Evolutionary conservation across 805 yeast genomes (phyloP), one percentile per base, ranked within the genome.

Genomic region (Isabelozyma heimii): DNA sequence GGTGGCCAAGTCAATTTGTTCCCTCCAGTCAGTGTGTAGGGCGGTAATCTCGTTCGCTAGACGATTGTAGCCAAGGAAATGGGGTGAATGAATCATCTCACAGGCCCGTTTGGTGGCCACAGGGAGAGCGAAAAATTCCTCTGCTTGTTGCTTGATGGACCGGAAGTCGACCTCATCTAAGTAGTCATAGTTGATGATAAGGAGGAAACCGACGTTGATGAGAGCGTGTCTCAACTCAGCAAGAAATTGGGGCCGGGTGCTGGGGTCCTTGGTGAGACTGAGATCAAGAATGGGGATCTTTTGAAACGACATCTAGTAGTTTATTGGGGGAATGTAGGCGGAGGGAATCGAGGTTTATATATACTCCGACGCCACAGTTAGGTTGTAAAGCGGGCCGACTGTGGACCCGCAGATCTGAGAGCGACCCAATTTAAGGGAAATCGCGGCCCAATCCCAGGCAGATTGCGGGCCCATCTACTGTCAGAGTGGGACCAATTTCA

Each of bases 31-130:
- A 3, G 78, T 70, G 24, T 67, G 66, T 17, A 67, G 66, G 10
- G 82, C 81, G 0, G 87, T 82, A 45, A 79, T 75, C 56, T 82
- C 87, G 49, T 81, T 79, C 6, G 84, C 86, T 20, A 82, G 65
- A 37, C 74, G 65, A 28, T 82, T 76, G 67, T 76, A 84, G 5
- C 84, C 88, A 56, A 76, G 72, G 54, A 83, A 82, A 55, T 82
- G 85, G 5, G 82, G 82, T 52, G 79, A 80, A 53, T 73, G 69
- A 43, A 69, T 75, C 87, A 79, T 82, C 42, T 76, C 84, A 48
- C 74, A 70, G 42, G 66, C 58, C 37, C 56, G 64, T 61, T 80
- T 80, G 53, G 73, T 74, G 15, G 70, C 69, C 20, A 66, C 65
- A 1, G 84, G 81, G 28, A 79, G 62, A 0, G 66, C 72, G 55